phyloP scores from a whole-genome alignment of 2,329 filamentous ascomycete genomes.

The Fusarium continuum region DNA sequence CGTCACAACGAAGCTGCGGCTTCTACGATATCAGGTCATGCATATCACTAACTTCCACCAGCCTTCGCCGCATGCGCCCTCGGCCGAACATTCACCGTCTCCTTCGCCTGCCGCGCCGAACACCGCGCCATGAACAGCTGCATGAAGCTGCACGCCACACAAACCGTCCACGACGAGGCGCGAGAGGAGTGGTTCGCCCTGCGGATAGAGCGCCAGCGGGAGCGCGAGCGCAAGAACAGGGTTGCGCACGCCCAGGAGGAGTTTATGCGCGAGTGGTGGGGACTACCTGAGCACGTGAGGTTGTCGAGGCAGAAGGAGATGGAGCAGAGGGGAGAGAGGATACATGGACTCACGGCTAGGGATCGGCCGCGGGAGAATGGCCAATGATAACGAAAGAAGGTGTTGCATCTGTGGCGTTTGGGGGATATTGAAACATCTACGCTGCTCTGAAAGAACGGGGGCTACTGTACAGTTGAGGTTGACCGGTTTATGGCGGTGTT shows the following conservation, averaged over 20 bases:
- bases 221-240: constrained; percentile 70
- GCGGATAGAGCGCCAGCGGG: constrained; percentile 73
- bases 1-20: not conserved
- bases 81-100: constrained; percentile 85
- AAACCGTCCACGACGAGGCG: constrained; percentile 84
- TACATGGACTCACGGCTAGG: constrained; percentile 61
- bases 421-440: constrained; percentile 36
- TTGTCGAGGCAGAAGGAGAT: constrained; percentile 60
- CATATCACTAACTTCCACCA: constrained; percentile 49
- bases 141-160: constrained; percentile 88
- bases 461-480: constrained; percentile 28
- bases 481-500: not conserved
- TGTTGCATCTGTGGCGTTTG: constrained; percentile 41
- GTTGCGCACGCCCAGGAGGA: constrained; percentile 70
- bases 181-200: constrained; percentile 92
- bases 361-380: constrained; percentile 34
- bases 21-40: constrained; percentile 7
- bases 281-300: constrained; percentile 65
- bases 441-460: constrained; percentile 25
- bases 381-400: constrained; percentile 3
- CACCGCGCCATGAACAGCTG: constrained; percentile 91
- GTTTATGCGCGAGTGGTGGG: constrained; percentile 75
- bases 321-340: constrained; percentile 59
- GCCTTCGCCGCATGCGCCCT: constrained; percentile 92
- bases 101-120: constrained; percentile 83